Conservation (phyloP, 2,329 filamentous ascomycete species). For the Colletotrichum sp. region DNA sequence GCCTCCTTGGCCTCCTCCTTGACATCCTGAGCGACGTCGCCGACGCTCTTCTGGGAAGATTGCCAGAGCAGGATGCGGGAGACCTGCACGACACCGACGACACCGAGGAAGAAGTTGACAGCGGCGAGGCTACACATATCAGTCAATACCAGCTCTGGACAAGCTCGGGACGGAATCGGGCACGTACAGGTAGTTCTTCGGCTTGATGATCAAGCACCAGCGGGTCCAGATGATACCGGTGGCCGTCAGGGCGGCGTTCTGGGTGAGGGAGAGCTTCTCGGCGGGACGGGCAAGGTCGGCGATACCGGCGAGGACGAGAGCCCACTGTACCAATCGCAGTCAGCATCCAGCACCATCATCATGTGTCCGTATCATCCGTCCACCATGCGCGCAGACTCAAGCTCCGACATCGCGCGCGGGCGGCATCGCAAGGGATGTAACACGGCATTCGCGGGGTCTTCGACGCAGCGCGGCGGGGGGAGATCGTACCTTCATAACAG, state of each 20-base stretch:
- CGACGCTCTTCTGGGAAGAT: constrained; percentile 54
- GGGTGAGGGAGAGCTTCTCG: constrained; percentile 89
- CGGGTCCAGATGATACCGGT: constrained; percentile 98
- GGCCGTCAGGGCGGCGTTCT: constrained; percentile 87
- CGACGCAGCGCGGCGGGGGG: constrained; percentile 46
- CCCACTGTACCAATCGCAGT: constrained; percentile 67
- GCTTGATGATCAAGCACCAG: constrained; percentile 98
- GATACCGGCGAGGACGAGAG: constrained; percentile 88
- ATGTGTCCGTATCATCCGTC: not conserved
- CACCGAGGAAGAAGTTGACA: constrained; percentile 97
- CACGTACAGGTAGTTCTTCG: constrained; percentile 84
- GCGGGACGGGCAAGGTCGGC: constrained; percentile 91
- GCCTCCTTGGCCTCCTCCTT: constrained; percentile 42
- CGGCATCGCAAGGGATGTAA: constrained; percentile 12
- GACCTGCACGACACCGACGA: constrained; percentile 85
- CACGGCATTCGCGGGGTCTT: not conserved
- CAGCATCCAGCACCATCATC: not conserved
- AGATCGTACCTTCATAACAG: constrained; percentile 76
- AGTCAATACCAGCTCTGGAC: not conserved
- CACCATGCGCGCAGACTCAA: not conserved
- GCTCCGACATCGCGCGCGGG: constrained; percentile 12
- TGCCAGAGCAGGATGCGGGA: constrained; percentile 75
- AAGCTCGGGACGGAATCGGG: not conserved
- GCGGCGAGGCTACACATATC: constrained; percentile 71
- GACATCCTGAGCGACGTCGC: constrained; percentile 40